Percentiles rank a stretch among this genome's conserved stretches.
These are phyloP conservation scores for Babesia divergens DNA, from an alignment of 169 alveolate species.

Conservation along the genomic window DNA sequence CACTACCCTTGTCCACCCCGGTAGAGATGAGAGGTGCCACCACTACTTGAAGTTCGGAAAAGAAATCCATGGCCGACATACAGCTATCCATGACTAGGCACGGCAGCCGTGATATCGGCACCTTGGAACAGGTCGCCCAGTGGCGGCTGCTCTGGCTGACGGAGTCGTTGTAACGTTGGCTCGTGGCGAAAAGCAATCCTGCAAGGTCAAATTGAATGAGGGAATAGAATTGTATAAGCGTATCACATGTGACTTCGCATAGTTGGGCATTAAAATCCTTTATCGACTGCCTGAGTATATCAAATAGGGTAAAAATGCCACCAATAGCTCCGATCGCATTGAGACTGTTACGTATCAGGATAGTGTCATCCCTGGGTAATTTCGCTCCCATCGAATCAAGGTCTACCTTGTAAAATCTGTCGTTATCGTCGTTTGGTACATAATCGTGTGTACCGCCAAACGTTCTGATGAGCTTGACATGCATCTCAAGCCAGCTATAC, in stretches of 20 bases:
- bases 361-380: constrained; percentile 14
- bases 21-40: neutral
- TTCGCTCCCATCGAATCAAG: constrained; percentile 10
- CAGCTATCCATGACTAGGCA: constrained; percentile 24
- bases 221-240: constrained; percentile 12
- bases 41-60: neutral
- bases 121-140: constrained; percentile 3
- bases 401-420: neutral
- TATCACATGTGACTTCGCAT: constrained; percentile 1
- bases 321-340: constrained; percentile 30
- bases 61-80: constrained; percentile 22
- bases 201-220: constrained; percentile 26
- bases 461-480: neutral
- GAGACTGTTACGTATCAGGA: constrained; percentile 22
- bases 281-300: neutral
- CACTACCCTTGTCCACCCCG: neutral
- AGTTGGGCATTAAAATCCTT: neutral
- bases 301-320: constrained; percentile 3
- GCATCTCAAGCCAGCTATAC: constrained; percentile 30
- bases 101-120: constrained; percentile 1
- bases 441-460: constrained; percentile 24
- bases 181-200: constrained; percentile 2
- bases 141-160: neutral
- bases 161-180: neutral
- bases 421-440: neutral